Percentiles rank a stretch among this genome's conserved stretches.
Evolutionary conservation across 352 stramenopile species (phyloP).

Genomic region (Thalassiosira mediterranea): DNA sequence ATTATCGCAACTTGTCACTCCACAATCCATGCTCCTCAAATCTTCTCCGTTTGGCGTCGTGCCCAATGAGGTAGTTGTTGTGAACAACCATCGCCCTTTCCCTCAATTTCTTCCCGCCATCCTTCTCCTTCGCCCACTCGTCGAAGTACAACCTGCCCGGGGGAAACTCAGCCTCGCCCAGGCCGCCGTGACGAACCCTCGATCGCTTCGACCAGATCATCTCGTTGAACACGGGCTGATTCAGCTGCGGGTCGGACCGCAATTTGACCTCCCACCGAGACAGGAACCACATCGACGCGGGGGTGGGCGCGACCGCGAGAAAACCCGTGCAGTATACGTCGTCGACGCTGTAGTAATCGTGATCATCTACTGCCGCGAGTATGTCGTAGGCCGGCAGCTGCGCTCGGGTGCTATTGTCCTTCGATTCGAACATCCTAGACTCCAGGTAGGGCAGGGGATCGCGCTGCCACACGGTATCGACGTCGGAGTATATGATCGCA

Average conservation of each 20-base stretch:
- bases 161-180: conserved; percentile 23
- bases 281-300: conserved; percentile 23
- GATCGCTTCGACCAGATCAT: conserved; percentile 7
- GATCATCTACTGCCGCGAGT: conserved; percentile 28
- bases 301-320: conserved; percentile 17
- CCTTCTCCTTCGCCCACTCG: conserved; percentile 11
- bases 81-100: conserved; percentile 26
- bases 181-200: conserved; percentile 7
- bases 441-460: conserved; percentile 35
- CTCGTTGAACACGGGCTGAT: conserved; percentile 46
- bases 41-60: conserved; percentile 32
- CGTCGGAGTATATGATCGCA: conserved; percentile 31
- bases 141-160: conserved; percentile 39
- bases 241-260: conserved; percentile 26
- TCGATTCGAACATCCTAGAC: conserved; percentile 11
- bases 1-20: conserved; percentile 9
- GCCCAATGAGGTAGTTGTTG: conserved; percentile 46
- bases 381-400: conserved; percentile 13
- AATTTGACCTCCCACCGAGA: conserved; percentile 34
- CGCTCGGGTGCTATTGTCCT: not conserved
- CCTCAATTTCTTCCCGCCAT: conserved; percentile 13
- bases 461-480: conserved; percentile 38
- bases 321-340: conserved; percentile 43
- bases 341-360: conserved; percentile 13
- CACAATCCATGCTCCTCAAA: conserved; percentile 38